Percentiles rank a stretch among this genome's conserved stretches.
Evolutionary conservation across 2,329 filamentous ascomycete species (phyloP).

Genomic region (Microdochium bolleyi): DNA sequence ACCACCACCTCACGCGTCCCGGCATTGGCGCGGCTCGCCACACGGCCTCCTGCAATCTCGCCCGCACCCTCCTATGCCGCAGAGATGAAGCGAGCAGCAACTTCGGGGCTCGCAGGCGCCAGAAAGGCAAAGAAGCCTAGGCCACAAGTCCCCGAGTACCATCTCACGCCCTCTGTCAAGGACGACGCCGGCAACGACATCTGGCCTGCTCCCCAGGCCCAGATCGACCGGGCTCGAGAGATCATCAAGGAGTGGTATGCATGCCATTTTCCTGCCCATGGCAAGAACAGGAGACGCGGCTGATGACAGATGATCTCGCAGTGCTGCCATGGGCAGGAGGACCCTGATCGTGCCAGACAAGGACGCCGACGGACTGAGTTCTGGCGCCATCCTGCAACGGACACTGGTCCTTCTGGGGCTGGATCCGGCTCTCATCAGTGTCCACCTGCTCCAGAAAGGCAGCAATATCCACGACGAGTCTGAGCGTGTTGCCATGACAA

Average conservation of each 20-base stretch:
- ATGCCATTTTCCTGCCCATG: neutral
- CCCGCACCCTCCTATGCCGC: neutral
- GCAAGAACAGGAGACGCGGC: neutral
- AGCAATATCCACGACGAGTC: conserved; percentile 45
- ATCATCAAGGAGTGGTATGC: conserved; percentile 52
- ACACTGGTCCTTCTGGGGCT: conserved; percentile 53
- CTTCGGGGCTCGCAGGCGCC: conserved; percentile 7
- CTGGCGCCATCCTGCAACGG: conserved; percentile 54
- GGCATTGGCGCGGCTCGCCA: neutral
- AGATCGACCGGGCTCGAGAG: conserved; percentile 44
- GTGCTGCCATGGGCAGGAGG: conserved; percentile 38
- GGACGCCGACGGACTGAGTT: conserved; percentile 58
- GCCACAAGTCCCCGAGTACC: conserved; percentile 31
- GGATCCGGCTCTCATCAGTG: conserved; percentile 38
- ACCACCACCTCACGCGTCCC: no score
- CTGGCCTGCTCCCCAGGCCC: conserved; percentile 52
- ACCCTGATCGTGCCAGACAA: conserved; percentile 61
- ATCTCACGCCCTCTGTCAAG: conserved; percentile 28
- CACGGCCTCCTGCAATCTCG: neutral
- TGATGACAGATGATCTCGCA: conserved; percentile 18
- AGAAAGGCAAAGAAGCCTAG: conserved; percentile 16
- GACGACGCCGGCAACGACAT: conserved; percentile 38
- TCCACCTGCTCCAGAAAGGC: conserved; percentile 54
- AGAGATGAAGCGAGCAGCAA: conserved; percentile 17
- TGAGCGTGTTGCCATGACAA: conserved; percentile 43